These are phyloP conservation scores for Salvia miltiorrhiza DNA, from an alignment of 257 asterid genomes.

Conservation along the genomic window DNA sequence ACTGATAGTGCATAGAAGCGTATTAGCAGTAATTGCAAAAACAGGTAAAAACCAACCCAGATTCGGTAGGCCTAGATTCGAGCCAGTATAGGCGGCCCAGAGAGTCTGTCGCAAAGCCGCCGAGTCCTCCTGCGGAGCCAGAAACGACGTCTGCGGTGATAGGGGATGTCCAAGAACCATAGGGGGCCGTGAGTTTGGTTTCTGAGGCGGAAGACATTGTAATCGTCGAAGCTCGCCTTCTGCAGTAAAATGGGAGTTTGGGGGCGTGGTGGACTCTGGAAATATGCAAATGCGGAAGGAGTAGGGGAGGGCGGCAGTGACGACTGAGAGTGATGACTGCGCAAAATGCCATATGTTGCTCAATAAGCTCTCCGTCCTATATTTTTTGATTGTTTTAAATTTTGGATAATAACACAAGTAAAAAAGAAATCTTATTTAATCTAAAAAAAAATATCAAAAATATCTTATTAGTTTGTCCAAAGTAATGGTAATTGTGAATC, in stretches of 20 bases:
- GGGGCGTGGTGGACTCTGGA: slow-evolving; percentile 13
- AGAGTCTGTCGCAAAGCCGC: slow-evolving; percentile 66
- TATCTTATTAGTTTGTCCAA: no score
- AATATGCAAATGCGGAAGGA: slow-evolving; percentile 14
- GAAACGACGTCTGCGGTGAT: slow-evolving; percentile 84
- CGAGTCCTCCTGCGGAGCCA: slow-evolving; percentile 67
- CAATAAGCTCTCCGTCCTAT: neutral
- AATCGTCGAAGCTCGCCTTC: slow-evolving; percentile 18
- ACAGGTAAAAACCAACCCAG: slow-evolving; percentile 66
- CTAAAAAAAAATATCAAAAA: no score
- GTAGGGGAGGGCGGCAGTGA: slow-evolving; percentile 10
- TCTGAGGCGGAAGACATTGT: slow-evolving; percentile 32
- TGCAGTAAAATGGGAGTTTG: neutral
- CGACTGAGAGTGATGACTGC: slow-evolving; percentile 24
- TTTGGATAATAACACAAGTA: no score
- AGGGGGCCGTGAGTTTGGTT: slow-evolving; percentile 55
- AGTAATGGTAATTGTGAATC: no score
- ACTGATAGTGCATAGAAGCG: neutral
- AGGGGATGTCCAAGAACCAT: slow-evolving; percentile 97
- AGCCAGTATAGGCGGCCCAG: slow-evolving; percentile 69
- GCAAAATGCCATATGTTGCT: slow-evolving; percentile 31
- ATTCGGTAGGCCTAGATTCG: slow-evolving; percentile 81
- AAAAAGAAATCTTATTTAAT: no score
- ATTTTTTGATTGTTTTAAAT: neutral
- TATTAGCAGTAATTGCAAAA: neutral